Conservation (phyloP, 768 basidiomycete genomes). For the Calvatia gigantea region DNA sequence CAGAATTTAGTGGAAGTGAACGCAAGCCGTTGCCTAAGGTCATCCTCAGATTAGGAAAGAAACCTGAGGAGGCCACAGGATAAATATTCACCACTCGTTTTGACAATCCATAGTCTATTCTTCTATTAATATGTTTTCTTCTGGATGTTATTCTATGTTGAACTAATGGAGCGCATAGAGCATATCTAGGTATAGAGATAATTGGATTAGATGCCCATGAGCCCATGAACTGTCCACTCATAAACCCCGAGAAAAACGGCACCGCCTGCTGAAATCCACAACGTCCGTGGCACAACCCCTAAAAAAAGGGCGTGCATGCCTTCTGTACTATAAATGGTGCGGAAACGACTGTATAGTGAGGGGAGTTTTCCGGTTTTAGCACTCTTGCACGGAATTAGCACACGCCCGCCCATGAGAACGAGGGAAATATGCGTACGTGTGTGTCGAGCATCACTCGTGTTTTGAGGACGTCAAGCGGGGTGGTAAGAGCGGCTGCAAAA, state of each 20-base stretch:
- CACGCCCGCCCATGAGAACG: not conserved
- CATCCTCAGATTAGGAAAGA: conserved; percentile 48
- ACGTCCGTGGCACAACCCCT: conserved; percentile 85
- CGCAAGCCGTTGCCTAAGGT: conserved; percentile 52
- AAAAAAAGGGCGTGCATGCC: conserved; percentile 76
- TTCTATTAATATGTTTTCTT: not conserved
- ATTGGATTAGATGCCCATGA: conserved; percentile 31
- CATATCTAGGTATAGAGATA: conserved; percentile 7
- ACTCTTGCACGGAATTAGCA: conserved; percentile 33
- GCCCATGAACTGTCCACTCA: conserved; percentile 66
- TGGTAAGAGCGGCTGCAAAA: conserved; percentile 84
- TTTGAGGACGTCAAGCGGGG: conserved; percentile 94
- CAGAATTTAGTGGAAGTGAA: conserved; percentile 9
- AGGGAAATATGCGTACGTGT: conserved; percentile 44
- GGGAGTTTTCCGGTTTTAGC: conserved; percentile 46
- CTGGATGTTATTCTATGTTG: not conserved
- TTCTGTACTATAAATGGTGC: conserved; percentile 66
- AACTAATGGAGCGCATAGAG: not conserved
- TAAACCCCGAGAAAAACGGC: conserved; percentile 98
- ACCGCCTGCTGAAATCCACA: conserved; percentile 96
- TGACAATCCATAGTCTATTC: not conserved
- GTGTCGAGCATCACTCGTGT: conserved; percentile 96
- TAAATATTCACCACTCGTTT: not conserved
- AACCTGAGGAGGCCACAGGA: conserved; percentile 26
- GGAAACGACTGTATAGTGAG: conserved; percentile 53